A percentile compares a stretch with the other conserved stretches of the same genome.
Evolutionary conservation across 768 basidiomycete species (phyloP).

Genomic region (Sistotremastrum niveocremeum): DNA sequence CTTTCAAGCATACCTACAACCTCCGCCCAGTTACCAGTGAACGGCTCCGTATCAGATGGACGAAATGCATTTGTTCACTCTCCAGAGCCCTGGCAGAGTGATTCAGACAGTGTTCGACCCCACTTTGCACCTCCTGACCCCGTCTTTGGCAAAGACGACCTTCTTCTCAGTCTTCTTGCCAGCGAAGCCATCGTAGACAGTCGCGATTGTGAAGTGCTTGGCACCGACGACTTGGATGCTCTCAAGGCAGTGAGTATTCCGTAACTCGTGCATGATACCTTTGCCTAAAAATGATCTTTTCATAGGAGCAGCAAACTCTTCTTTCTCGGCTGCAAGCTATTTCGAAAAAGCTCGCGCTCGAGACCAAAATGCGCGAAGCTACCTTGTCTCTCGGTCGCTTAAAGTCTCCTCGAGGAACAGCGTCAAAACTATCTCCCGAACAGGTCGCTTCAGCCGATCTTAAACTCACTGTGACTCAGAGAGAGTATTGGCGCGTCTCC

Average conservation of each 20-base stretch:
- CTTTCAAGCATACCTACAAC: too few relatives aligned
- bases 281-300: not conserved
- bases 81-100: too few relatives aligned
- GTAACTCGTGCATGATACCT: not conserved
- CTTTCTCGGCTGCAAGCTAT: conserved; percentile 50
- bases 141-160: conserved; percentile 41
- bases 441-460: conserved; percentile 62
- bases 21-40: too few relatives aligned
- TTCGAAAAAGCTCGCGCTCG: conserved; percentile 61
- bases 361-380: conserved; percentile 82
- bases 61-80: too few relatives aligned
- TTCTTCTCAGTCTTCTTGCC: conserved; percentile 79
- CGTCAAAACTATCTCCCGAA: conserved; percentile 51
- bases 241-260: conserved; percentile 48
- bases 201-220: conserved; percentile 64
- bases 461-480: conserved; percentile 58
- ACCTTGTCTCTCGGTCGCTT: conserved; percentile 61
- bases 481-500: conserved; percentile 55
- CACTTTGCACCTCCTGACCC: too few relatives aligned
- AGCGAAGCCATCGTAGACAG: conserved; percentile 94
- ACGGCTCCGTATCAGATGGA: too few relatives aligned
- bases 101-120: too few relatives aligned
- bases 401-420: conserved; percentile 40
- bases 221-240: conserved; percentile 56
- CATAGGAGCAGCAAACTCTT: conserved; percentile 63